Conservation (phyloP, 441 rosid species). For the Brassica balearica region DNA sequence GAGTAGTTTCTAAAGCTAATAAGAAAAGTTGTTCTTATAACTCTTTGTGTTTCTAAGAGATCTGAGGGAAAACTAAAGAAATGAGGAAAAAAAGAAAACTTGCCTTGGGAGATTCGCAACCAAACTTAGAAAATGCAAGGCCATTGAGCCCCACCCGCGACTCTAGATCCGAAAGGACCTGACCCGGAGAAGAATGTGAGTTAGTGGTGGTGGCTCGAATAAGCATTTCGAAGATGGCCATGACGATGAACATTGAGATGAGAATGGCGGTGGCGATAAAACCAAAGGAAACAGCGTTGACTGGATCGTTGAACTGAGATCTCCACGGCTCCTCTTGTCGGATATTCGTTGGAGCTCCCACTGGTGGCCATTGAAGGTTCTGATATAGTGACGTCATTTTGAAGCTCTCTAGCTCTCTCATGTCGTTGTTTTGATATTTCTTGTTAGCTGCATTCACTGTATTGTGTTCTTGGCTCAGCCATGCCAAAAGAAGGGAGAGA, state of each 20-base stretch:
- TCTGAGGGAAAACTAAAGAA: not conserved
- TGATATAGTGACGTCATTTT: conserved; percentile 1
- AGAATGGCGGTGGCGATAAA: conserved; percentile 93
- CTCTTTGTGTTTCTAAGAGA: too few relatives aligned
- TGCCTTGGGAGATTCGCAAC: conserved; percentile 77
- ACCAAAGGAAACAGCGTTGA: conserved; percentile 89
- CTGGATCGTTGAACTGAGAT: conserved; percentile 59
- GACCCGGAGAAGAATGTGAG: conserved; percentile 26
- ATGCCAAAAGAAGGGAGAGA: not conserved
- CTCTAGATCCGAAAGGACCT: conserved; percentile 53
- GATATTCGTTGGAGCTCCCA: conserved; percentile 59
- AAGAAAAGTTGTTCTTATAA: too few relatives aligned
- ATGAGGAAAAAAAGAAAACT: conserved; percentile 32
- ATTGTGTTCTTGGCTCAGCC: not conserved
- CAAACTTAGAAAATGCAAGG: conserved; percentile 48
- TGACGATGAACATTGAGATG: conserved; percentile 89
- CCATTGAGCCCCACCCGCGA: conserved; percentile 55
- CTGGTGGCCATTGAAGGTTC: conserved; percentile 51
- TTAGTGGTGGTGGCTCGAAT: conserved; percentile 64
- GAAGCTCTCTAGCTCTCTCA: conserved; percentile 35
- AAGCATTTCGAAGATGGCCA: conserved; percentile 86
- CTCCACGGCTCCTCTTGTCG: conserved; percentile 64
- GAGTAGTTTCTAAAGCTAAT: too few relatives aligned
- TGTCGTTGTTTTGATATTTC: not conserved
- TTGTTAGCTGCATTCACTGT: not conserved